Evolutionary conservation across 768 basidiomycete genomes (phyloP), one percentile per base, ranked within the genome.

Genomic region (Boletus speciosus): DNA sequence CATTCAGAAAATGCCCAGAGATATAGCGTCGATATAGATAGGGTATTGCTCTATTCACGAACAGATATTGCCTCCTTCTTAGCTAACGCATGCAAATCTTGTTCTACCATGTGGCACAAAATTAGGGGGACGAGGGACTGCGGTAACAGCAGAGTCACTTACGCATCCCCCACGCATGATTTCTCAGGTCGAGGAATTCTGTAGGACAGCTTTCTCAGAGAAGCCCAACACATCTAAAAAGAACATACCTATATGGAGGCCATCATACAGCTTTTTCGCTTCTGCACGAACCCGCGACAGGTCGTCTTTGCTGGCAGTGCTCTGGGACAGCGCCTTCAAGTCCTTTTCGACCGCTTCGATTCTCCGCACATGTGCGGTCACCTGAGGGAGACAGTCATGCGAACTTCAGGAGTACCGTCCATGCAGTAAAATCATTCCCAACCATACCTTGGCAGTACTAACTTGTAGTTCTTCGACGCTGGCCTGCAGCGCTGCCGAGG

Each of bases 331-430:
- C 0, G 86, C 84, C 68, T 89, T 92, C 62, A 95, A 68, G 61
- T 94, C 91, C 69, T 92, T 92, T 73, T 97, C 93, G 2, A 95
- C 90, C 4, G 85, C 82, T 68, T 94, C 89, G 64, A 93, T 92
- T 52, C 89, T 75, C 57, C 84, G 75, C 4, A 93, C 83, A 66
- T 93, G 90, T n/a, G 84, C 81, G 12, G 90, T 86, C 54, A 93
- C 84, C 90, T 93, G 55, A 19, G 8, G 55, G 11, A 39, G 10
- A 16, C 14, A 16, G 1, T 43, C 38, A 21, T 0, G 44, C 39
- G 16, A 51, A 21, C 25, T 25, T 35, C n/a, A 40, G 25, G 31
- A 6, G 7, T 16, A n/a, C 3, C 12, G 37, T 29, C 4, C 9
- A 23, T 7, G 21, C 9, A 15, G 1, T 11, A 8, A 29, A 7